A percentile compares a stretch with the other conserved stretches of the same genome.
Conservation (phyloP, 805 yeast species). For the Cyberlindnera meyerae region DNA sequence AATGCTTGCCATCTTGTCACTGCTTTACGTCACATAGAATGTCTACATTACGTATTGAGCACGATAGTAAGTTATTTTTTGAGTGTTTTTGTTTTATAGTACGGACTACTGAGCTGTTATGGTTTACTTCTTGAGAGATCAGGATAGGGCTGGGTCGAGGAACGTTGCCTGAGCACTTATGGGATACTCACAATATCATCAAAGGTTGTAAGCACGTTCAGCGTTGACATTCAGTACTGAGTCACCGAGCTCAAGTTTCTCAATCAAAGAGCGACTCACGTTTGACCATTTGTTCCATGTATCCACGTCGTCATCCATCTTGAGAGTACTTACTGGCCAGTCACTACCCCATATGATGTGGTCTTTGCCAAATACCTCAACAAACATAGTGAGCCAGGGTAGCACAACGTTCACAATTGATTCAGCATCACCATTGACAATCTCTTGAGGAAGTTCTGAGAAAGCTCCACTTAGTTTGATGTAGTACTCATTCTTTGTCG, state of each 20-base stretch:
- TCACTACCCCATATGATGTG: slow-evolving; percentile 39
- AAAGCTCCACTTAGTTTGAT: slow-evolving; percentile 40
- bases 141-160: no score
- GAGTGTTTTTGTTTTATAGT: no score
- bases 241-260: neutral
- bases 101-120: no score
- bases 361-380: slow-evolving; percentile 29
- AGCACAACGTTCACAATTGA: slow-evolving; percentile 17
- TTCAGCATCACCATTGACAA: slow-evolving; percentile 11
- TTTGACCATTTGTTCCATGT: slow-evolving; percentile 25
- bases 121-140: no score
- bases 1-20: no score
- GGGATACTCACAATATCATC: no score
- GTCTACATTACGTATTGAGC: no score
- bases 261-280: slow-evolving; percentile 1
- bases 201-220: neutral
- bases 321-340: slow-evolving; percentile 38
- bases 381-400: slow-evolving; percentile 32
- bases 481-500: slow-evolving; percentile 21
- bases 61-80: no score
- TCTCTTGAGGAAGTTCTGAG: slow-evolving; percentile 31
- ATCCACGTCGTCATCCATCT: slow-evolving; percentile 14
- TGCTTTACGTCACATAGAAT: no score
- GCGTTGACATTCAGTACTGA: neutral
- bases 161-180: no score